phyloP scores from a whole-genome alignment of 345 rosid species.

The Sonneratia caseolaris region DNA sequence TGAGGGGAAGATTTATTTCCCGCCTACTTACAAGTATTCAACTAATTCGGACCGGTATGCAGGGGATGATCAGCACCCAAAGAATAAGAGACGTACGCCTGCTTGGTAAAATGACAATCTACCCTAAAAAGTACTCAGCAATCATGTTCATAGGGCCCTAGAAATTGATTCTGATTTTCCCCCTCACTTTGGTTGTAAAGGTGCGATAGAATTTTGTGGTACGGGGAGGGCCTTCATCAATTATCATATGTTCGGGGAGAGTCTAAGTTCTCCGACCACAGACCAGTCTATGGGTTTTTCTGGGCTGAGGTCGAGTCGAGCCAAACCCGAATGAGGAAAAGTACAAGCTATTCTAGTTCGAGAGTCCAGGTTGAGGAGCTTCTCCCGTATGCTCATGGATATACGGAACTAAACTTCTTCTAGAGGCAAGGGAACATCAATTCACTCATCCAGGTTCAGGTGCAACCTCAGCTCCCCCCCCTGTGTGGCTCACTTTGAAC shows the following conservation, averaged over 20 bases:
- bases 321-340: constrained; percentile 62
- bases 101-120: constrained; percentile 53
- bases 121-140: not conserved
- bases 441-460: not conserved
- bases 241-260: constrained; percentile 83
- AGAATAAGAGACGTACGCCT: constrained; percentile 96
- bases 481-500: not conserved
- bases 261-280: constrained; percentile 91
- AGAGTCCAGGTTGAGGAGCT: constrained; percentile 91
- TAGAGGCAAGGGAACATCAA: constrained; percentile 19
- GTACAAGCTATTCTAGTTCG: constrained; percentile 60
- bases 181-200: constrained; percentile 20
- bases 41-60: constrained; percentile 93
- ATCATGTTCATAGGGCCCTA: not conserved
- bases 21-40: constrained; percentile 98
- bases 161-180: not conserved
- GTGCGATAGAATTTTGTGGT: constrained; percentile 95
- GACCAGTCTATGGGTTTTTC: constrained; percentile 93
- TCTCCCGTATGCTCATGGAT: constrained; percentile 76
- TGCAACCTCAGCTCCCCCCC: not conserved
- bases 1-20: constrained; percentile 94
- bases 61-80: constrained; percentile 81
- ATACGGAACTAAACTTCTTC: constrained; percentile 88
- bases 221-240: constrained; percentile 94
- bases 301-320: constrained; percentile 86